phyloP scores from a whole-genome alignment of 495 filamentous ascomycete species.

The Aspergillus bridgeri region DNA sequence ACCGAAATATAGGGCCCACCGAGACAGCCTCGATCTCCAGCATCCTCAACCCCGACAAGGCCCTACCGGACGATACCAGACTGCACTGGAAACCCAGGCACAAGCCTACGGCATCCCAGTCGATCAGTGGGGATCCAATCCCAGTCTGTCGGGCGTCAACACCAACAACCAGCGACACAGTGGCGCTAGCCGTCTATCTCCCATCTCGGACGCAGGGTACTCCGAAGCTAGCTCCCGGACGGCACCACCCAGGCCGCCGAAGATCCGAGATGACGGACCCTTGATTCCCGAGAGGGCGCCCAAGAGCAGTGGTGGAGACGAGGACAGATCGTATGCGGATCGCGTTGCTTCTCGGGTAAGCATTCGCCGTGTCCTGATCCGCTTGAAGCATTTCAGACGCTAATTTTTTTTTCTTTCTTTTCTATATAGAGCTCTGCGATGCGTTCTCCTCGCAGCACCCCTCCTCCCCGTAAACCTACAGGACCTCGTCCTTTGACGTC shows the following conservation, averaged over 20 bases:
- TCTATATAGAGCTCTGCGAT: conserved; percentile 39
- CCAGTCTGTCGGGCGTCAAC: conserved; percentile 42
- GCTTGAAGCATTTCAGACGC: conserved; percentile 1
- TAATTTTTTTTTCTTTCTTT: conserved; percentile 8
- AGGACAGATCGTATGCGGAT: conserved; percentile 38
- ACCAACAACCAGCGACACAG: conserved; percentile 42
- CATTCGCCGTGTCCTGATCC: conserved; percentile 5
- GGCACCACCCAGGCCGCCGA: conserved; percentile 49
- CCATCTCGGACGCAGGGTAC: conserved; percentile 51
- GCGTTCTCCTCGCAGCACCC: conserved; percentile 35
- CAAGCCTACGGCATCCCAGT: conserved; percentile 59
- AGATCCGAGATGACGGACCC: conserved; percentile 51
- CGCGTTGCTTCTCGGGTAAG: conserved; percentile 43
- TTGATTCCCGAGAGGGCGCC: conserved; percentile 47
- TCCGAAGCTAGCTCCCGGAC: conserved; percentile 40
- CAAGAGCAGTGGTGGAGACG: conserved; percentile 39
- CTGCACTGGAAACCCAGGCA: conserved; percentile 74
- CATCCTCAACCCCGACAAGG: conserved; percentile 88
- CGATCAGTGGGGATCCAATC: conserved; percentile 69
- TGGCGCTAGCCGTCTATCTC: conserved; percentile 45
- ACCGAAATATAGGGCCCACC: conserved; percentile 87
- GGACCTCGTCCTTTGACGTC: conserved; percentile 51
- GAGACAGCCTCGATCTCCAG: conserved; percentile 81
- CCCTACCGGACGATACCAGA: conserved; percentile 77
- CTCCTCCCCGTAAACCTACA: conserved; percentile 51